Evolutionary conservation across 768 basidiomycete genomes (phyloP).

Genomic region (Asterophora lycoperdoides): DNA sequence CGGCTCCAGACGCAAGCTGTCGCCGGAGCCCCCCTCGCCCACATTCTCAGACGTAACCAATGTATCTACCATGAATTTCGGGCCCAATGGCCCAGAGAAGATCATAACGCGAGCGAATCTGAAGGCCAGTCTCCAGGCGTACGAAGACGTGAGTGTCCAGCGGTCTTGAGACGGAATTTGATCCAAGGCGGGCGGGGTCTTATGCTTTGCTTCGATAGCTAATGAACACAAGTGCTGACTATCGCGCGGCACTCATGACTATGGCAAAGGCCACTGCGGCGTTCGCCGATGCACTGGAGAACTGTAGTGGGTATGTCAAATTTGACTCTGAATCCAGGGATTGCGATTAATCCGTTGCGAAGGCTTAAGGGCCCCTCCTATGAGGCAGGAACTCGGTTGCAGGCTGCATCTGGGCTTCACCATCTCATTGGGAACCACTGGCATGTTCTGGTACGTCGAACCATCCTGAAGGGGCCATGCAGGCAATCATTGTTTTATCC

Average conservation of each 20-base stretch:
- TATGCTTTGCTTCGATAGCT: constrained; percentile 42
- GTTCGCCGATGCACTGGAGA: constrained; percentile 84
- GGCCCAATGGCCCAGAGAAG: constrained; percentile 69
- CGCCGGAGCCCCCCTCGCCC: constrained; percentile 69
- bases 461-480: neutral
- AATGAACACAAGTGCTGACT: constrained; percentile 68
- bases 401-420: constrained; percentile 85
- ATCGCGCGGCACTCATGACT: constrained; percentile 74
- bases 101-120: constrained; percentile 79
- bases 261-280: constrained; percentile 81
- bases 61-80: constrained; percentile 74
- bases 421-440: constrained; percentile 91
- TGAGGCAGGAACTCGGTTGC: constrained; percentile 75
- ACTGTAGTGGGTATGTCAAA: constrained; percentile 67
- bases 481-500: constrained; percentile 8
- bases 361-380: constrained; percentile 79
- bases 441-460: constrained; percentile 72
- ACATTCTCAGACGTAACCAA: constrained; percentile 81
- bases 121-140: constrained; percentile 72
- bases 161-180: neutral
- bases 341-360: constrained; percentile 1
- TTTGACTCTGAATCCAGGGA: neutral
- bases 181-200: constrained; percentile 1
- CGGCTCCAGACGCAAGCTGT: constrained; percentile 39
- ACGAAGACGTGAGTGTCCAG: constrained; percentile 62